Percentiles rank a stretch among this genome's conserved stretches.
Conservation (phyloP, 2,329 filamentous ascomycete genomes). For the Fonsecaea nubica region DNA sequence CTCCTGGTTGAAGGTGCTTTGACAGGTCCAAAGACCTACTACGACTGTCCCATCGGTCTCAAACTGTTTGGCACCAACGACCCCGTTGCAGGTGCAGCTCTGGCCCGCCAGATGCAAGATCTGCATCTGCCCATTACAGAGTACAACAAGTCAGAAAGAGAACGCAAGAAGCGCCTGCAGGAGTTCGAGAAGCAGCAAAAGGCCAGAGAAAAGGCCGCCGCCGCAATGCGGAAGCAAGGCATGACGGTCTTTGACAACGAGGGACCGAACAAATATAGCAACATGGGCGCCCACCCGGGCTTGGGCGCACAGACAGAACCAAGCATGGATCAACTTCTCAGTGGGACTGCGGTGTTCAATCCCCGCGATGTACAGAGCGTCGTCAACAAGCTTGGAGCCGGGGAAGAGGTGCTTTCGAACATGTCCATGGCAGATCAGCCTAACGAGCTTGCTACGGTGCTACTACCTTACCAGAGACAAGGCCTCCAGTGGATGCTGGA, state of each 20-base stretch:
- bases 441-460: slow-evolving; percentile 64
- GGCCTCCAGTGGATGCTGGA: slow-evolving; percentile 81
- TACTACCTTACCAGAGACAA: slow-evolving; percentile 80
- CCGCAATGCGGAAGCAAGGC: slow-evolving; percentile 33
- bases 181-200: slow-evolving; percentile 59
- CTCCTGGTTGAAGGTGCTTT: slow-evolving; percentile 73
- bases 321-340: slow-evolving; percentile 69
- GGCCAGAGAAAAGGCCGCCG: slow-evolving; percentile 40
- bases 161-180: slow-evolving; percentile 61
- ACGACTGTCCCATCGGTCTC: slow-evolving; percentile 74
- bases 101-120: slow-evolving; percentile 68
- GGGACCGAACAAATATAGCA: slow-evolving; percentile 45
- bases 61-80: slow-evolving; percentile 72
- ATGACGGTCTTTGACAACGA: slow-evolving; percentile 32
- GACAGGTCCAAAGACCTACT: slow-evolving; percentile 69
- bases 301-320: slow-evolving; percentile 28
- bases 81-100: slow-evolving; percentile 55
- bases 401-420: slow-evolving; percentile 71
- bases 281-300: slow-evolving; percentile 42
- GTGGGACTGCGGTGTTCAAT: slow-evolving; percentile 59
- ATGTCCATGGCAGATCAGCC: slow-evolving; percentile 78
- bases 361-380: slow-evolving; percentile 69
- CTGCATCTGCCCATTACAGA: slow-evolving; percentile 66
- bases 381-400: slow-evolving; percentile 72
- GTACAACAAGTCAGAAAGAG: slow-evolving; percentile 61